Percentiles rank a stretch among this genome's conserved stretches.
phyloP scores from a whole-genome alignment of 371 early-diverging fungal species.

The Mortierella sp. region DNA sequence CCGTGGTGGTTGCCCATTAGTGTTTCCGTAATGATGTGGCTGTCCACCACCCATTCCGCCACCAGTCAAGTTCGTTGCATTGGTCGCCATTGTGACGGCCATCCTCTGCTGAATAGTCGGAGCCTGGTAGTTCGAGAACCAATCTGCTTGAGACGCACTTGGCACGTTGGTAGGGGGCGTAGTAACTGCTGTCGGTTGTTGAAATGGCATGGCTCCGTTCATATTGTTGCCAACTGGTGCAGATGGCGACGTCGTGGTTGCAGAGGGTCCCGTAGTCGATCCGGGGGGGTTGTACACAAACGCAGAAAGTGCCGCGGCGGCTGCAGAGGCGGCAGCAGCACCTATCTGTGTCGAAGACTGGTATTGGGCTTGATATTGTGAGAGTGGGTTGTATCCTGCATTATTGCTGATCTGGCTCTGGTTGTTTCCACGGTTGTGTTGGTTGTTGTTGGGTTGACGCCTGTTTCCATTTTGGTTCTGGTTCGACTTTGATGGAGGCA shows the following conservation, averaged over 20 bases:
- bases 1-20: slow-evolving; percentile 8
- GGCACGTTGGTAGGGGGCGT: not conserved
- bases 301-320: slow-evolving; percentile 29
- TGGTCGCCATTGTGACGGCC: slow-evolving; percentile 37
- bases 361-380: slow-evolving; percentile 44
- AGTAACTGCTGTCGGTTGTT: not conserved
- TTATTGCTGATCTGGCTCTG: not conserved
- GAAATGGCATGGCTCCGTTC: not conserved
- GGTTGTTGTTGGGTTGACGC: not conserved
- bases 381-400: slow-evolving; percentile 16
- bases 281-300: slow-evolving; percentile 14
- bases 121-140: slow-evolving; percentile 44
- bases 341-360: slow-evolving; percentile 44
- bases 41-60: not conserved
- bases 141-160: slow-evolving; percentile 7
- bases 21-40: not conserved
- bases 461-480: slow-evolving; percentile 1
- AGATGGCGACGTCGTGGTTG: not conserved
- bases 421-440: not conserved
- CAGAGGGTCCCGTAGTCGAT: not conserved
- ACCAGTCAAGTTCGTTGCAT: not conserved
- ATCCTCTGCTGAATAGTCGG: slow-evolving; percentile 36
- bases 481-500: slow-evolving; percentile 32
- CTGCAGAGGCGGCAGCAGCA: slow-evolving; percentile 49
- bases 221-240: not conserved